These are phyloP conservation scores for Eimeria praecox DNA, from an alignment of 169 alveolate genomes.

Conservation along the genomic window DNA sequence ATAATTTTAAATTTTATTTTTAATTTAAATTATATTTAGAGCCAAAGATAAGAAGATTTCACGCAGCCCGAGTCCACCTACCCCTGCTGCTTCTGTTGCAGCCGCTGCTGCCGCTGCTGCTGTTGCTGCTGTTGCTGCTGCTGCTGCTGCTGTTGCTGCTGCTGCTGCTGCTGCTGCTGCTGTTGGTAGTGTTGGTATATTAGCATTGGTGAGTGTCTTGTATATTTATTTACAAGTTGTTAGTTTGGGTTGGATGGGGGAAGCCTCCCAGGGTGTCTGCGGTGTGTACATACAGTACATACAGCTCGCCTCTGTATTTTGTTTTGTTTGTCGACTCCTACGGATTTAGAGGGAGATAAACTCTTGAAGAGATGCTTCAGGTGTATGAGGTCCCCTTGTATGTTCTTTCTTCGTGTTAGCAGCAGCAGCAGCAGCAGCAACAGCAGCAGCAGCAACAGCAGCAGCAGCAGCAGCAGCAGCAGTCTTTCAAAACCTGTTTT, in stretches of 20 bases:
- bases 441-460: background rate
- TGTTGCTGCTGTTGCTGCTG: background rate
- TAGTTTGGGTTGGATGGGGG: background rate
- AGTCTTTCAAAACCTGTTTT: background rate
- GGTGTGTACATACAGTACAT: background rate
- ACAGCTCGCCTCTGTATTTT: background rate
- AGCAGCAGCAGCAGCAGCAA: no score
- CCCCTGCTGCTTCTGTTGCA: background rate
- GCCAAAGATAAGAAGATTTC: background rate
- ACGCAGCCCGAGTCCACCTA: background rate
- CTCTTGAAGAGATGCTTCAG: background rate
- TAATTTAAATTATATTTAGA: background rate
- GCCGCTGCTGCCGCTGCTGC: background rate
- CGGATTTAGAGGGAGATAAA: background rate
- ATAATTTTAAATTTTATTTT: no score
- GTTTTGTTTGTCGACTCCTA: background rate
- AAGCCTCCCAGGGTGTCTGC: background rate
- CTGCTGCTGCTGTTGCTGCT: background rate
- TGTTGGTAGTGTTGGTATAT: no score
- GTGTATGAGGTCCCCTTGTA: background rate
- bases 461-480: background rate
- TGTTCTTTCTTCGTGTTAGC: background rate
- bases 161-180: background rate
- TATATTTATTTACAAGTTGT: background rate
- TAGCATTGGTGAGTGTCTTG: background rate